phyloP scores from a whole-genome alignment of 768 basidiomycete genomes.

The Trametes gibbosa region DNA sequence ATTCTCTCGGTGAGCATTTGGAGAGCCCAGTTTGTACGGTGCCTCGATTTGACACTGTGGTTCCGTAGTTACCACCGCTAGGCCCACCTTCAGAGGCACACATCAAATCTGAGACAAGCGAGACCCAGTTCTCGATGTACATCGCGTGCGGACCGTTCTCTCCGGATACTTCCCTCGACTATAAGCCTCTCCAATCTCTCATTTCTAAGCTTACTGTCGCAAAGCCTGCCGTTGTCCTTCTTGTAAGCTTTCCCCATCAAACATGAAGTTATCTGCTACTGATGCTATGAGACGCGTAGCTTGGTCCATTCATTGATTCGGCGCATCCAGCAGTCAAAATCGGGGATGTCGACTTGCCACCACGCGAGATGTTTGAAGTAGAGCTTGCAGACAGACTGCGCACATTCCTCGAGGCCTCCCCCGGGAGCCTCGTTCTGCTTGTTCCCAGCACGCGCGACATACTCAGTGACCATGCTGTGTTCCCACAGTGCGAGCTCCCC shows the following conservation, averaged over 20 bases:
- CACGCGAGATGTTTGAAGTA: conserved; percentile 63
- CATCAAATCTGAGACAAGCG: conserved; percentile 40
- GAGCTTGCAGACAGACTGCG: conserved; percentile 59
- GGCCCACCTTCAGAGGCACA: conserved; percentile 28
- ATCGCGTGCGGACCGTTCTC: conserved; percentile 89
- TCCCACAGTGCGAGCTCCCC: conserved; percentile 74
- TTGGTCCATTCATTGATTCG: conserved; percentile 89
- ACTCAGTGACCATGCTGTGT: conserved; percentile 74
- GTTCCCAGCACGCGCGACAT: conserved; percentile 84
- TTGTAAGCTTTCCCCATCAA: conserved; percentile 46
- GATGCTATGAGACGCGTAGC: conserved; percentile 39
- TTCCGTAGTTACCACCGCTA: conserved; percentile 35
- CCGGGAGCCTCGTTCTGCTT: conserved; percentile 70
- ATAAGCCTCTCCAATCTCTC: conserved; percentile 65
- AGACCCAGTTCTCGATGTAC: conserved; percentile 57
- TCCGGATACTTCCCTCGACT: conserved; percentile 70
- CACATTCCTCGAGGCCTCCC: conserved; percentile 55
- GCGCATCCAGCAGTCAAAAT: conserved; percentile 69
- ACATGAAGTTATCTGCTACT: neutral
- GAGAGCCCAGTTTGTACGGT: too few relatives aligned
- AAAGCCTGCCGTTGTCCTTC: conserved; percentile 73
- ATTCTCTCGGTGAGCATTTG: conserved; percentile 65
- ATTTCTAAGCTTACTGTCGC: conserved; percentile 55
- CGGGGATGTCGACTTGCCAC: conserved; percentile 69
- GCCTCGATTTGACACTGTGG: neutral